These are phyloP conservation scores for Francoa sonchifolia DNA, from an alignment of 441 rosid genomes.

Conservation along the genomic window DNA sequence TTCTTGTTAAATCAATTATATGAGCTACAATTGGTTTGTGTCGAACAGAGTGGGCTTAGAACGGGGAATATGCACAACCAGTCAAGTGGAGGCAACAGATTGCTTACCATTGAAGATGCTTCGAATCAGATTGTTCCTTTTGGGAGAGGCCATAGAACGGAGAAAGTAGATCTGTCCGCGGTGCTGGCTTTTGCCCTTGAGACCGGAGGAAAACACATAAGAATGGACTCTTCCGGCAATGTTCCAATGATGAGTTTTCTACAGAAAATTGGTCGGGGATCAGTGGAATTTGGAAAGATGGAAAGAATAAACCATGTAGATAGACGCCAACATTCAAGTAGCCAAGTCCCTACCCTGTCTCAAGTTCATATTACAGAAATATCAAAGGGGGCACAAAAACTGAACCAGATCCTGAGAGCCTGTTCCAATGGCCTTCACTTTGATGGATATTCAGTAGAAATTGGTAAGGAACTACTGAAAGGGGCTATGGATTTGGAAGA, in stretches of 20 bases:
- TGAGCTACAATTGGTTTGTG: slow-evolving; percentile 10
- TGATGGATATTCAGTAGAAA: slow-evolving; percentile 56
- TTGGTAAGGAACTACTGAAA: slow-evolving; percentile 63
- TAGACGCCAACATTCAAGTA: slow-evolving; percentile 24
- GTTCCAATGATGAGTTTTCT: slow-evolving; percentile 46
- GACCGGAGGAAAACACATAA: slow-evolving; percentile 55
- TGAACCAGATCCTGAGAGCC: slow-evolving; percentile 66
- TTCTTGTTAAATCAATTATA: slow-evolving; percentile 2
- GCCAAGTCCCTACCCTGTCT: slow-evolving; percentile 42
- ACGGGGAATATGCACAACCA: slow-evolving; percentile 16
- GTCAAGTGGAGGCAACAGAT: slow-evolving; percentile 22
- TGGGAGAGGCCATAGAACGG: slow-evolving; percentile 30
- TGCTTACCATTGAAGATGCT: slow-evolving; percentile 21
- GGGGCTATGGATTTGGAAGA: slow-evolving; percentile 80
- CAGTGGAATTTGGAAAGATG: slow-evolving; percentile 26
- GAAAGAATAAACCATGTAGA: slow-evolving; percentile 24
- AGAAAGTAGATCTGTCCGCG: slow-evolving; percentile 48
- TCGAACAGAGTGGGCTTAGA: slow-evolving; percentile 31
- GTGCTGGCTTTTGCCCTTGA: slow-evolving; percentile 65
- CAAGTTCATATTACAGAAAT: slow-evolving; percentile 65
- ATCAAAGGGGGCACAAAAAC: slow-evolving; percentile 66
- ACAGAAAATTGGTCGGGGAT: slow-evolving; percentile 49
- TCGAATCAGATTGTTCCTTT: slow-evolving; percentile 52
- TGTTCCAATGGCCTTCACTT: slow-evolving; percentile 55
- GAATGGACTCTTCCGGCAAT: slow-evolving; percentile 37